Base-by-base conservation (phyloP, 257 asterid genomes). In the Solanum ahanhuiri region DNA sequence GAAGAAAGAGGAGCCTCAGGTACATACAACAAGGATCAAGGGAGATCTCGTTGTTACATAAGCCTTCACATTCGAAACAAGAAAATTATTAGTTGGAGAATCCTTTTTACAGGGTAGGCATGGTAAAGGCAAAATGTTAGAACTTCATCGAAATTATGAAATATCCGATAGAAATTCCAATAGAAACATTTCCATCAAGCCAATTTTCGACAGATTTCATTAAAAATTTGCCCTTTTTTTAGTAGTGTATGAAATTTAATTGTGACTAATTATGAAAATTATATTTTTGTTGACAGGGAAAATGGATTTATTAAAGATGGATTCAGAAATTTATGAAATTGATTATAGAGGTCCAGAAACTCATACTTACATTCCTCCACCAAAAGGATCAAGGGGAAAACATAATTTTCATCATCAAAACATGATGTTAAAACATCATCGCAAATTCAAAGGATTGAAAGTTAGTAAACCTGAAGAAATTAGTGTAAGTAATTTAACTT, bases 311-410 rank as follows among this genome's bases (percentile, higher is more conserved):
- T 85, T 82, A 86, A 88, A 87, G 4, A 69, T 86, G 88, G 91
- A 88, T 33, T 83, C 92, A 15, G 91, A 86, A 15, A 28, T 90
- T 10, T 92, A 92, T 76, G 92, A 90, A 0, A 91, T 92, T 84
- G 95, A 91, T 77, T 92, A 90, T 83, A 88, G 91, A 89, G 93
- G 95, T 2, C 93, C 94, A 51, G 94, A 91, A 85, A 91, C 95
- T n/a, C 95, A 91, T 87, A 85, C 91, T 1, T 85, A 89, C 30
- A 48, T 81, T 54, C 91, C 94, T 35, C 92, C 94, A 57, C 94
- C 94, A 8, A 90, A 81, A 76, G 90, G 91, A 90, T 90, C 89
- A 82, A 89, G 86, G 11, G 86, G 28, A 60, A 82, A 86, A 82
- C 93, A 90, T 41, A 85, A 64, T 10, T 70, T 81, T 88, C 89